Evolutionary conservation across 352 stramenopile genomes (phyloP).

Genomic region (Phytopythium montanum): DNA sequence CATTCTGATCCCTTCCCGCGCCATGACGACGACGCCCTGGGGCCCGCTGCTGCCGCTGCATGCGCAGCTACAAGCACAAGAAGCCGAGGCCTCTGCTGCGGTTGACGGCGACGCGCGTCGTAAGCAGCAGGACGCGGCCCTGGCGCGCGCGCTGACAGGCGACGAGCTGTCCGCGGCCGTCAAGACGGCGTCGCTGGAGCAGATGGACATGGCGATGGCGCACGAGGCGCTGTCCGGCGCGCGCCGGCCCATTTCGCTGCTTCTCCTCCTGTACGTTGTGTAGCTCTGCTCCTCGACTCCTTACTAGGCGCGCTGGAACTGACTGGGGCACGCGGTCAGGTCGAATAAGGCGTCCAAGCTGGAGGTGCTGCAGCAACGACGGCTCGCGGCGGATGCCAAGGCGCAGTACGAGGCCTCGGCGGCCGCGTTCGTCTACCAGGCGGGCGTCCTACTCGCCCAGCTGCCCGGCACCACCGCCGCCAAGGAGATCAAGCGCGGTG

Average conservation of each 20-base stretch:
- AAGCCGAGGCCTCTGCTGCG: slow-evolving; percentile 21
- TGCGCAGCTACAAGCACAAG: slow-evolving; percentile 33
- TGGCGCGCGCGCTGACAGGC: slow-evolving; percentile 33
- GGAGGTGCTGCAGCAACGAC: slow-evolving; percentile 31
- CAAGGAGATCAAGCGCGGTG: slow-evolving; percentile 60
- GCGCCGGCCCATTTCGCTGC: slow-evolving; percentile 39
- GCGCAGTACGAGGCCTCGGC: slow-evolving; percentile 19
- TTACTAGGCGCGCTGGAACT: not conserved
- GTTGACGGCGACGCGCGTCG: slow-evolving; percentile 32
- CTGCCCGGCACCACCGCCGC: slow-evolving; percentile 39
- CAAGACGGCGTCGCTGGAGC: slow-evolving; percentile 40
- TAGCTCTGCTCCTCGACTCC: not conserved
- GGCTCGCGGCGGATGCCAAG: slow-evolving; percentile 14
- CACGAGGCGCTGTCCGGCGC: slow-evolving; percentile 49
- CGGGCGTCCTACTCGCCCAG: slow-evolving; percentile 47
- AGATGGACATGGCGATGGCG: slow-evolving; percentile 54
- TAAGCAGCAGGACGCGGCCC: slow-evolving; percentile 41
- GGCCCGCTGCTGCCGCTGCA: slow-evolving; percentile 50
- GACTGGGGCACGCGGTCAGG: slow-evolving; percentile 12
- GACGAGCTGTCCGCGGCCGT: slow-evolving; percentile 51
- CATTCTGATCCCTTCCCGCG: too few species aligned
- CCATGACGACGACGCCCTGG: slow-evolving; percentile 32
- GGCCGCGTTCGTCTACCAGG: slow-evolving; percentile 33
- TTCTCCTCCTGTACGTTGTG: slow-evolving; percentile 48
- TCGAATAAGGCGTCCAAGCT: slow-evolving; percentile 53